Evolutionary conservation across 1,284 basidiomycete species (phyloP).

Genomic region (Amylostereum areolatum): DNA sequence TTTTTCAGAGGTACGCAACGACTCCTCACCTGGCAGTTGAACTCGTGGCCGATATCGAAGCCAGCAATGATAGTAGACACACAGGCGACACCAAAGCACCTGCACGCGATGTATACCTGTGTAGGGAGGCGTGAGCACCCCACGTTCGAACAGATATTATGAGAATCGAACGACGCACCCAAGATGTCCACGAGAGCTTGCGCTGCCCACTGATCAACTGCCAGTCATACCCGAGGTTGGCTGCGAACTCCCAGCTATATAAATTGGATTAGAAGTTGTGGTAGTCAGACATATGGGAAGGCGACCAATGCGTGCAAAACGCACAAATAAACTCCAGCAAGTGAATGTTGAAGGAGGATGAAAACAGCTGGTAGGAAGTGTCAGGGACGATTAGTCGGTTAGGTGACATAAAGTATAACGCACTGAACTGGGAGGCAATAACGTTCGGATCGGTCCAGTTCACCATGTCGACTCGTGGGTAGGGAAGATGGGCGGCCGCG

Average conservation of each 20-base stretch:
- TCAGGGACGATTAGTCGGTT: not conserved
- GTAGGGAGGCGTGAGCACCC: not conserved
- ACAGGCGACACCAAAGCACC: not conserved
- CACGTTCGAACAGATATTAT: not conserved
- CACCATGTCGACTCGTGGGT: not conserved
- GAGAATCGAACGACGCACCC: not conserved
- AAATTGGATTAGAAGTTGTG: too few species aligned
- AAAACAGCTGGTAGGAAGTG: not conserved
- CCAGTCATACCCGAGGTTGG: not conserved
- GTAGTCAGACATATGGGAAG: too few species aligned
- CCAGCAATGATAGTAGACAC: not conserved
- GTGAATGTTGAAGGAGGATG: not conserved
- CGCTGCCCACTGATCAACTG: not conserved
- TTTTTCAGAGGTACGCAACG: not conserved
- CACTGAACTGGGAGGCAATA: not conserved
- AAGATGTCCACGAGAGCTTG: not conserved
- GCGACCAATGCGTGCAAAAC: too few species aligned
- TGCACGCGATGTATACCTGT: not conserved
- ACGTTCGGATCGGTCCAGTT: not conserved
- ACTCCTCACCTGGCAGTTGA: not conserved
- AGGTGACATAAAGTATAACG: not conserved
- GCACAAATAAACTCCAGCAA: not conserved
- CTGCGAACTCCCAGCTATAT: not conserved
- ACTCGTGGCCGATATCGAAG: not conserved
- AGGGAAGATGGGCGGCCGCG: too few species aligned